These are phyloP conservation scores for Tolypocladium pustulatum DNA, from an alignment of 2,329 filamentous ascomycete genomes.

Conservation along the genomic window DNA sequence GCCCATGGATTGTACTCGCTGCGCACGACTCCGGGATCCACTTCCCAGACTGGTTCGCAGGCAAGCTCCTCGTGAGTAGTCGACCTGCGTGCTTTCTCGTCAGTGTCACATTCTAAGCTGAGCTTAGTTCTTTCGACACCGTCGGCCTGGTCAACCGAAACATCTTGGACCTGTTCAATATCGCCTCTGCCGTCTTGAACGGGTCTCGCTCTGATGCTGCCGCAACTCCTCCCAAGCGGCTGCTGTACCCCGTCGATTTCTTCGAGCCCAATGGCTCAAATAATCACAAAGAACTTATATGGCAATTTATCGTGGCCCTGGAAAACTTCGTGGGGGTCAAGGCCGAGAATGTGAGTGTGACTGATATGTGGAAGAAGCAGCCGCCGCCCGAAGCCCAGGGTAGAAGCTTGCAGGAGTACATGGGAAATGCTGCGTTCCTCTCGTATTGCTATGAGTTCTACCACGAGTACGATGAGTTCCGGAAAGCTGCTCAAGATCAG, in stretches of 20 bases:
- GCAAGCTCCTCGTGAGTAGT: constrained; percentile 11
- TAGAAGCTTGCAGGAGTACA: constrained; percentile 14
- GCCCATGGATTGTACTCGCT: constrained; percentile 21
- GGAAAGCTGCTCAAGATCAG: constrained; percentile 11
- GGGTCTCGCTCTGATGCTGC: not conserved
- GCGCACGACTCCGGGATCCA: constrained; percentile 7
- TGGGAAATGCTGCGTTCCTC: constrained; percentile 18
- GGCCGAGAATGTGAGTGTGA: constrained; percentile 9
- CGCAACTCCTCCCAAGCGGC: constrained; percentile 3
- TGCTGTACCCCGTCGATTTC: constrained; percentile 18
- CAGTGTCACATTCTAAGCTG: not conserved
- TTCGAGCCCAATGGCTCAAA: not conserved
- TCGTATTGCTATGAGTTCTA: constrained; percentile 23
- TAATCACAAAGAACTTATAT: constrained; percentile 4
- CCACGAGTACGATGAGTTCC: constrained; percentile 17
- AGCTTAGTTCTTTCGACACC: constrained; percentile 8
- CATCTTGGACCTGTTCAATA: constrained; percentile 12
- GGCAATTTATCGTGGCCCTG: constrained; percentile 13
- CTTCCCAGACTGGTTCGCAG: constrained; percentile 6
- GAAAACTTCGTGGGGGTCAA: constrained; percentile 11
- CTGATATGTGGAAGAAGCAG: constrained; percentile 9
- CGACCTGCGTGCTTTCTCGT: too few species aligned
- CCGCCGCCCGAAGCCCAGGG: constrained; percentile 11
- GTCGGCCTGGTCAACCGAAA: constrained; percentile 13
- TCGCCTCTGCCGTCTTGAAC: constrained; percentile 8